A percentile compares a stretch with the other conserved stretches of the same genome.
These are phyloP conservation scores for Hymenoscyphus scutula DNA, from an alignment of 2,329 filamentous ascomycete species.

Conservation along the genomic window DNA sequence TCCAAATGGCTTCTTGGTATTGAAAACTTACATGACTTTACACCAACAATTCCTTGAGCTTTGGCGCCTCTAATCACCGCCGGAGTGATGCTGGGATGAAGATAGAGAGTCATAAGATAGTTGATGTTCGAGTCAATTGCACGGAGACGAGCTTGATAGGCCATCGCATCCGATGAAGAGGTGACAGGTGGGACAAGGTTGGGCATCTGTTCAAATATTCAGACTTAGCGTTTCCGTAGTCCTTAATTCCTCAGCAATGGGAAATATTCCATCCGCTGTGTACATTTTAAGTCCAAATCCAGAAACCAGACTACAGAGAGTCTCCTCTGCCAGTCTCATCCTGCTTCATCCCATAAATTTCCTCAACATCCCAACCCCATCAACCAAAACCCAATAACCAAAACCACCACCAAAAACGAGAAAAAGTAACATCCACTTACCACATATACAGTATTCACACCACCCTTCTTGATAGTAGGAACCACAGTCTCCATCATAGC, in stretches of 20 bases:
- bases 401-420: not conserved
- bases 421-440: conserved; percentile 3
- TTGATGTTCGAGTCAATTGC: conserved; percentile 60
- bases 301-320: no score
- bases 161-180: conserved; percentile 59
- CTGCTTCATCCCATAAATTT: no score
- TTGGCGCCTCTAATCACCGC: conserved; percentile 30
- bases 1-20: not conserved
- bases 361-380: not conserved
- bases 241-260: not conserved
- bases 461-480: conserved; percentile 56
- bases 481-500: conserved; percentile 59
- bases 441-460: conserved; percentile 56
- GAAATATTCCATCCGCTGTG: not conserved
- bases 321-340: no score
- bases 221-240: not conserved
- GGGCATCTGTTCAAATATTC: conserved; percentile 41
- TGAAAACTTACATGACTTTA: conserved; percentile 26
- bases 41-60: conserved; percentile 31
- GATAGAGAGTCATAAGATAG: conserved; percentile 70
- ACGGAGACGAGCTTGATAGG: conserved; percentile 61
- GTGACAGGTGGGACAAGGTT: conserved; percentile 65
- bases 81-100: conserved; percentile 29
- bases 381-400: not conserved
- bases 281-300: not conserved